Percentiles rank a stretch among this genome's conserved stretches.
phyloP scores from a whole-genome alignment of 768 basidiomycete species.

The Thelephora ganbajun region DNA sequence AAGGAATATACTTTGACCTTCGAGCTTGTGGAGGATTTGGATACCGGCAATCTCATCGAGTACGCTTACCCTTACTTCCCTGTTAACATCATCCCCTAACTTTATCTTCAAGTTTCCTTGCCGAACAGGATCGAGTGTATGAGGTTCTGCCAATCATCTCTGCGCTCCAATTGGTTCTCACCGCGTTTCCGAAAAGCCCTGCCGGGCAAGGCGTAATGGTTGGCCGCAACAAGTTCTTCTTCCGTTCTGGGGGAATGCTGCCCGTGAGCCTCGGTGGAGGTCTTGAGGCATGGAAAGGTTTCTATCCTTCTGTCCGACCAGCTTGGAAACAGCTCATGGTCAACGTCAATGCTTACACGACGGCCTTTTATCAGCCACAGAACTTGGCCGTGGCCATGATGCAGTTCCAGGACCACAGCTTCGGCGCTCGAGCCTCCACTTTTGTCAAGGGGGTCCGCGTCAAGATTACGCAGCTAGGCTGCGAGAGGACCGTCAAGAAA shows the following conservation, averaged over 20 bases:
- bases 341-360: constrained; percentile 39
- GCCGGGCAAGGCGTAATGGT: constrained; percentile 33
- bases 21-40: constrained; percentile 27
- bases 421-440: constrained; percentile 41
- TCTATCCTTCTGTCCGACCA: constrained; percentile 25
- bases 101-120: constrained; percentile 28
- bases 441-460: constrained; percentile 60
- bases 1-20: constrained; percentile 32
- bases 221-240: constrained; percentile 40
- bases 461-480: constrained; percentile 54
- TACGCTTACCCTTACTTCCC: constrained; percentile 24
- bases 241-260: constrained; percentile 18
- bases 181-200: constrained; percentile 26
- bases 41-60: constrained; percentile 27
- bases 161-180: constrained; percentile 35
- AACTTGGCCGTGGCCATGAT: constrained; percentile 32
- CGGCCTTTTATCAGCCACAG: constrained; percentile 29
- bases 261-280: constrained; percentile 30
- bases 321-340: constrained; percentile 33
- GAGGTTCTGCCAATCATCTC: constrained; percentile 33
- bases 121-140: constrained; percentile 28
- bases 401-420: constrained; percentile 31
- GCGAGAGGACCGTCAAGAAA: constrained; percentile 56
- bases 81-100: not conserved
- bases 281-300: constrained; percentile 45